Percentiles rank a stretch among this genome's conserved stretches.
These are phyloP conservation scores for Symbiodinium pilosum DNA, from an alignment of 73 alveolate genomes.

Conservation along the genomic window DNA sequence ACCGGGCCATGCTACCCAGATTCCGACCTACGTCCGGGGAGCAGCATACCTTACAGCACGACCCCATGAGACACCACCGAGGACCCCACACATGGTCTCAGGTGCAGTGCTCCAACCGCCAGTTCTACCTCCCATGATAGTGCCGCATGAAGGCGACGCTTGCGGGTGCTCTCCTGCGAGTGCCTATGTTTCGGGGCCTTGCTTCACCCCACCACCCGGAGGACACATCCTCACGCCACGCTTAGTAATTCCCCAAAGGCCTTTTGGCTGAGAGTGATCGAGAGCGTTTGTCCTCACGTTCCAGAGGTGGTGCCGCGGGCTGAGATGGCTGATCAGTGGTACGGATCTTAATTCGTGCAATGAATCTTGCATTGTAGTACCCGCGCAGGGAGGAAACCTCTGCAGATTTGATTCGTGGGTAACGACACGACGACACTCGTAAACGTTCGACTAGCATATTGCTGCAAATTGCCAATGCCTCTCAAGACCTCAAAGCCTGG, in stretches of 20 bases:
- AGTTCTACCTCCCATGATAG: not conserved
- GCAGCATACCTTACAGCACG: not conserved
- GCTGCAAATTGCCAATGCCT: slow-evolving; percentile 10
- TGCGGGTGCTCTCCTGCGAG: not conserved
- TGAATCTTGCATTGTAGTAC: not conserved
- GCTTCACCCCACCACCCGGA: slow-evolving; percentile 65
- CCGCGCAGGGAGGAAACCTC: not conserved
- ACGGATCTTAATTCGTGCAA: not conserved
- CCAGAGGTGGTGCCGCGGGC: not conserved
- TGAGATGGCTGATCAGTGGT: not conserved
- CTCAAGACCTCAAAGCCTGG: not conserved
- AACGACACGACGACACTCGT: too few species aligned
- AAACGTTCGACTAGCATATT: too few species aligned
- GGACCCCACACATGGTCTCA: not conserved
- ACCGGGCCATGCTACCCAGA: not conserved
- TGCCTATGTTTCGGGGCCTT: not conserved
- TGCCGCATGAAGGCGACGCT: not conserved
- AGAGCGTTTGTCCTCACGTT: not conserved
- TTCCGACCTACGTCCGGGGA: not conserved
- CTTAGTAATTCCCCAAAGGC: slow-evolving; percentile 63
- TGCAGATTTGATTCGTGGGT: too few species aligned
- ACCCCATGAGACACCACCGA: not conserved
- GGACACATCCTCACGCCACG: slow-evolving; percentile 43
- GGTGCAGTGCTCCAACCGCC: not conserved
- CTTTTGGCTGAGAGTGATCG: slow-evolving; percentile 1